These are phyloP conservation scores for Vinca minor DNA, from an alignment of 257 asterid species.

Conservation along the genomic window DNA sequence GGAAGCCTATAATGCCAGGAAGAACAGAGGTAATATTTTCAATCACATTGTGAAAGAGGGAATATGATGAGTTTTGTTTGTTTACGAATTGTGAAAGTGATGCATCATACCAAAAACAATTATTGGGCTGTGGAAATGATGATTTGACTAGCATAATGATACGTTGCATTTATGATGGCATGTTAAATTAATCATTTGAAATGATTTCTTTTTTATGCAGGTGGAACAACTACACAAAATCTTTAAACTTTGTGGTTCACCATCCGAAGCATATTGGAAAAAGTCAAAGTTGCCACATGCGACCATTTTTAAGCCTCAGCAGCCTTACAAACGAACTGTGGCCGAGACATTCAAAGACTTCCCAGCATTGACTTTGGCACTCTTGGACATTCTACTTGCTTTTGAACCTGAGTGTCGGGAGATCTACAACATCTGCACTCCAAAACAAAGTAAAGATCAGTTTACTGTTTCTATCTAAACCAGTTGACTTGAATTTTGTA, in stretches of 20 bases:
- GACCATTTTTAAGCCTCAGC: slow-evolving; percentile 76
- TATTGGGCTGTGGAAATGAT: neutral
- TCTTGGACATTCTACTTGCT: slow-evolving; percentile 71
- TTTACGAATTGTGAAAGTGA: too few relatives aligned
- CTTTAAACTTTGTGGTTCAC: slow-evolving; percentile 80
- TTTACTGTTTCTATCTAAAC: neutral
- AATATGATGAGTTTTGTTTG: neutral
- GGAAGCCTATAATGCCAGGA: slow-evolving; percentile 91
- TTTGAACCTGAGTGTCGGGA: slow-evolving; percentile 72
- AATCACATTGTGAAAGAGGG: neutral
- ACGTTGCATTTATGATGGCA: neutral
- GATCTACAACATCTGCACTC: slow-evolving; percentile 61
- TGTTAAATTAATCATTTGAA: neutral
- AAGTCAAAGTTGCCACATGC: slow-evolving; percentile 67
- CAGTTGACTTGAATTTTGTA: neutral
- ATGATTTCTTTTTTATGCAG: slow-evolving; percentile 20
- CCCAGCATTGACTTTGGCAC: slow-evolving; percentile 50
- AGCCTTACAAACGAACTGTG: slow-evolving; percentile 56
- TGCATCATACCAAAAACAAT: too few relatives aligned
- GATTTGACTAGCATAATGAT: neutral
- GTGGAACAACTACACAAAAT: slow-evolving; percentile 84
- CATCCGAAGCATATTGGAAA: slow-evolving; percentile 77
- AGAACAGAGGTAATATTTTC: slow-evolving; percentile 67
- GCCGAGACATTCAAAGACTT: slow-evolving; percentile 66
- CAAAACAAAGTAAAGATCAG: slow-evolving; percentile 50